Conservation (phyloP, 1,284 basidiomycete genomes). For the Schizophyllum amplum region DNA sequence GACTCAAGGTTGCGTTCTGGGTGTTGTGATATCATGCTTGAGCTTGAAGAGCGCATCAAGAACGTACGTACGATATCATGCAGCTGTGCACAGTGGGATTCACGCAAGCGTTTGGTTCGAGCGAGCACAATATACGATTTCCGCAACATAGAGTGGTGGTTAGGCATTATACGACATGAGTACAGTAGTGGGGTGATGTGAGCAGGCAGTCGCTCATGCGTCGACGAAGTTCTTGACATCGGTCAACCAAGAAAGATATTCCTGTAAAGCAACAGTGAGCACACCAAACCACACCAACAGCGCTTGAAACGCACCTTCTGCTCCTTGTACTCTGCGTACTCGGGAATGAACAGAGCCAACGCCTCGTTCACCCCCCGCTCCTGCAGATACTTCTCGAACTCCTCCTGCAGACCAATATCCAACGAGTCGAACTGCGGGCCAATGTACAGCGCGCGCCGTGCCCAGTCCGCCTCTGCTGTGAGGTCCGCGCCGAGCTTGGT, state of each 20-base stretch:
- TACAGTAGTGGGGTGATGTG: background rate
- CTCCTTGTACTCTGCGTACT: conserved; percentile 84
- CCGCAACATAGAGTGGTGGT: background rate
- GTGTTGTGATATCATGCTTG: too few relatives aligned
- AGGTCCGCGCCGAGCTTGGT: conserved; percentile 67
- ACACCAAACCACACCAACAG: background rate
- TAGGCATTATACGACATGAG: background rate
- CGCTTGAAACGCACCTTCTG: conserved; percentile 55
- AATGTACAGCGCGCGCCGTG: conserved; percentile 84
- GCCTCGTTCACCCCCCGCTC: conserved; percentile 85
- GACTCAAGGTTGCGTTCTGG: too few relatives aligned
- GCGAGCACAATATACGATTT: too few relatives aligned
- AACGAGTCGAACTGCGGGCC: conserved; percentile 94
- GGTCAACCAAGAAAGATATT: conserved; percentile 87
- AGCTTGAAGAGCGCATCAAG: too few relatives aligned
- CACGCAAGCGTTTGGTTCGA: too few relatives aligned
- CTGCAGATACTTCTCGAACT: conserved; percentile 76
- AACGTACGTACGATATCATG: too few relatives aligned
- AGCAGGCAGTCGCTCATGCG: conserved; percentile 25
- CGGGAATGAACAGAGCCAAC: conserved; percentile 76
- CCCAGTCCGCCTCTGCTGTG: conserved; percentile 90
- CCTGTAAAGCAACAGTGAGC: conserved; percentile 37
- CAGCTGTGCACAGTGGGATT: too few relatives aligned
- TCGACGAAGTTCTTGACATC: conserved; percentile 85
- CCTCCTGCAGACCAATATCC: conserved; percentile 79